Percentiles rank a stretch among this genome's conserved stretches.
Conservation (phyloP, 129 eudicot genomes). For the Tanacetum coccineum region DNA sequence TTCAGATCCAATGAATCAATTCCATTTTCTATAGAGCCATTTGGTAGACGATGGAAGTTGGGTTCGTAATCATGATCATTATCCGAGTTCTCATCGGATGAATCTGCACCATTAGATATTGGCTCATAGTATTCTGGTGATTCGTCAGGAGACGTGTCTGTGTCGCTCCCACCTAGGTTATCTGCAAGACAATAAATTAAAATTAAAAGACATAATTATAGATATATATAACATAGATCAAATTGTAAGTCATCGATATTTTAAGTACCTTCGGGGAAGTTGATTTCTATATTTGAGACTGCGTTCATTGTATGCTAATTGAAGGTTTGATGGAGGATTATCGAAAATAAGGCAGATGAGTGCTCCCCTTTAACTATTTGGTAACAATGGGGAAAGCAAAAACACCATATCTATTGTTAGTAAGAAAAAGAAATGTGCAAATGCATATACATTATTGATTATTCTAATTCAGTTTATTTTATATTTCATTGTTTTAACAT, state of each 20-base stretch:
- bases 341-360: too few relatives aligned
- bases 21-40: constrained; percentile 59
- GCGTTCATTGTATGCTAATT: not conserved
- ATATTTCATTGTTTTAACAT: too few relatives aligned
- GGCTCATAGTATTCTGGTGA: constrained; percentile 75
- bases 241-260: not conserved
- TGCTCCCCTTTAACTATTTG: too few relatives aligned
- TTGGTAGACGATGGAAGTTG: constrained; percentile 34
- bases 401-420: too few relatives aligned
- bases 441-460: too few relatives aligned
- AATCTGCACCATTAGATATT: constrained; percentile 41
- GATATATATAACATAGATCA: not conserved
- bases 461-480: too few relatives aligned
- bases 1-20: constrained; percentile 62
- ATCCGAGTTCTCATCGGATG: constrained; percentile 44
- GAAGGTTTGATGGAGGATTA: not conserved
- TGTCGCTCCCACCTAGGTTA: constrained; percentile 65
- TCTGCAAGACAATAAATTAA: constrained; percentile 26
- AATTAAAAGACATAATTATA: not conserved
- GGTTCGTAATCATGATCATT: constrained; percentile 29
- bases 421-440: too few relatives aligned
- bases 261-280: not conserved
- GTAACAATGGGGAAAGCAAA: too few relatives aligned
- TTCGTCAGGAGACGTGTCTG: constrained; percentile 64
- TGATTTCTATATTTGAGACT: not conserved